Percentiles rank a stretch among this genome's conserved stretches.
These are phyloP conservation scores for Talaromyces sp. DNA, from an alignment of 2,329 filamentous ascomycete genomes.

Conservation along the genomic window DNA sequence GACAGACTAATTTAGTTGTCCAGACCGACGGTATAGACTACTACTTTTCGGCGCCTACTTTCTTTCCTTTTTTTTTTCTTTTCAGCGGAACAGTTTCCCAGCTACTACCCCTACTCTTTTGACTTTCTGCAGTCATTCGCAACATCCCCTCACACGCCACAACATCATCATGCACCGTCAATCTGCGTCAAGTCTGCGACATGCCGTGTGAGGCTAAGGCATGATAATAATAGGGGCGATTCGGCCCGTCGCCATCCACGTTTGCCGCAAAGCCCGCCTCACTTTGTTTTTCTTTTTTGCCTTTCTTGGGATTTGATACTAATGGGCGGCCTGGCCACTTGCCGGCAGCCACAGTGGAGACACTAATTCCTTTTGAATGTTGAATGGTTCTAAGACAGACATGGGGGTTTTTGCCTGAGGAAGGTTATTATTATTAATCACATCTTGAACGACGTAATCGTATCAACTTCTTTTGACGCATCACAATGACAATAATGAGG, in stretches of 20 bases:
- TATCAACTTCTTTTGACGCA: background rate
- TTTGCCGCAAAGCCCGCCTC: background rate
- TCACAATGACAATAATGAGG: background rate
- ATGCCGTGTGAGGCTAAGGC: background rate
- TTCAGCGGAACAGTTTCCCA: too few relatives aligned
- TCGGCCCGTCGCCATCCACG: background rate
- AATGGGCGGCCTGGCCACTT: background rate
- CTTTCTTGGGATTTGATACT: background rate
- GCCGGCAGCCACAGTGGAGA: background rate
- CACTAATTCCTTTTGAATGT: background rate
- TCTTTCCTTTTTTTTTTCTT: background rate
- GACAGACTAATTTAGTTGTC: background rate
- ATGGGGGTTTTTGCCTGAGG: background rate
- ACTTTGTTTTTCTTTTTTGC: background rate
- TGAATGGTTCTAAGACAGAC: background rate
- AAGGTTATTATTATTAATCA: too few relatives aligned
- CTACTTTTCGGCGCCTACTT: too few relatives aligned
- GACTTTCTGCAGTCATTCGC: background rate
- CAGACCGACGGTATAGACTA: background rate
- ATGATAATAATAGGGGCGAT: background rate
- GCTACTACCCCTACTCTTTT: background rate
- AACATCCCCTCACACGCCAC: background rate
- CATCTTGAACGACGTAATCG: background rate
- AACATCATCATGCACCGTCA: background rate
- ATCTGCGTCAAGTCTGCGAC: background rate